Conservation (phyloP, 176 grass and related monocot species). For the Bolboschoenus planiculmis region DNA sequence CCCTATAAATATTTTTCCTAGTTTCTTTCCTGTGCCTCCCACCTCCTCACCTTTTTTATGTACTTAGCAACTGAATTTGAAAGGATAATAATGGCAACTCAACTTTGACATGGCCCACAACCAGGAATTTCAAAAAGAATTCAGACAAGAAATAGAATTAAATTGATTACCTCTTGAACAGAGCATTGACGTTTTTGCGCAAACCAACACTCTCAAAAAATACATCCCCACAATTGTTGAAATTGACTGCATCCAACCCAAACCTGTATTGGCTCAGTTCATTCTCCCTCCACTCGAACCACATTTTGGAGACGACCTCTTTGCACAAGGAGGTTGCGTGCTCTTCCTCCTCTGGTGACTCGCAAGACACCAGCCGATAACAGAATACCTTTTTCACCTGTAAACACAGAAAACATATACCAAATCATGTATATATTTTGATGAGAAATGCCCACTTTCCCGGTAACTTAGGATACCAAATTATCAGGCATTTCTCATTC, state of each 20-base stretch:
- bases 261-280: conserved; percentile 19
- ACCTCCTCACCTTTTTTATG: background rate
- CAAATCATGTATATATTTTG: background rate
- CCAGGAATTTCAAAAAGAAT: background rate
- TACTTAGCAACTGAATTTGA: background rate
- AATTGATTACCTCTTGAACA: conserved; percentile 45
- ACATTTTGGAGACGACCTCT: conserved; percentile 61
- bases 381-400: conserved; percentile 45
- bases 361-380: conserved; percentile 53
- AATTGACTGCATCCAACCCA: conserved; percentile 24
- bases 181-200: conserved; percentile 37
- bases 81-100: background rate
- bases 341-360: conserved; percentile 58
- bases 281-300: conserved; percentile 66
- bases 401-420: background rate
- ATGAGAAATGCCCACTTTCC: background rate
- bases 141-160: background rate
- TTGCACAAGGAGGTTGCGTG: conserved; percentile 54
- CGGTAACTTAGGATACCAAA: background rate
- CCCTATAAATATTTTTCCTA: background rate
- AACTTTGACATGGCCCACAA: background rate
- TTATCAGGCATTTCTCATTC: background rate
- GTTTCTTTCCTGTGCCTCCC: background rate
- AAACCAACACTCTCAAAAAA: conserved; percentile 50
- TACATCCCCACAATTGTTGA: conserved; percentile 33